Evolutionary conservation across 108 stramenopile genomes (phyloP).

Genomic region (Parietichytrium sp.): DNA sequence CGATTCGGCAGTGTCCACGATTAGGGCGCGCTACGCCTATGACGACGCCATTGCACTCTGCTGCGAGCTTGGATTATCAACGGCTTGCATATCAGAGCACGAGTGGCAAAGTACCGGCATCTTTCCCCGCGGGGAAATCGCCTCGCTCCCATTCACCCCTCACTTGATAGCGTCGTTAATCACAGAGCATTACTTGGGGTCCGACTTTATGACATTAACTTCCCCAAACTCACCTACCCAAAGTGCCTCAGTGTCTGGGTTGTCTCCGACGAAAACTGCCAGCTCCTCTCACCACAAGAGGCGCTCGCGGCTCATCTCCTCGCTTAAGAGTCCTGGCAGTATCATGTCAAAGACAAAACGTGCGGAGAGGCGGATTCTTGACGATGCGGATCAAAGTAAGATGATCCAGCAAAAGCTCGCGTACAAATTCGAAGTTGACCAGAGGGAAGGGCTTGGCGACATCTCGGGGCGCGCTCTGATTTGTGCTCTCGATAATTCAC

Average conservation of each 20-base stretch:
- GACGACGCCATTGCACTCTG: constrained; percentile 13
- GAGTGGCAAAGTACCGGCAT: constrained; percentile 21
- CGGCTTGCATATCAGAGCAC: not conserved
- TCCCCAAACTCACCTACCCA: not conserved
- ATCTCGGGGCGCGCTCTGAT: not conserved
- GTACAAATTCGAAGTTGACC: not conserved
- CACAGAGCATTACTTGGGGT: not conserved
- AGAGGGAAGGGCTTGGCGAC: not conserved
- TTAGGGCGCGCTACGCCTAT: not conserved
- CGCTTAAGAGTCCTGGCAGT: not conserved
- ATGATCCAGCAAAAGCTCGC: not conserved
- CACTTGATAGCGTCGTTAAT: constrained; percentile 1
- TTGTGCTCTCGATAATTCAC: not conserved
- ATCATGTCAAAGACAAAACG: constrained; percentile 26
- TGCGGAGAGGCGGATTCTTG: not conserved
- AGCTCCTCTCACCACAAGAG: not conserved
- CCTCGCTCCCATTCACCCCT: constrained; percentile 8
- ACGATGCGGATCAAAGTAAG: not conserved
- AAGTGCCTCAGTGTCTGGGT: too few species aligned
- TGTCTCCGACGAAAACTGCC: not conserved
- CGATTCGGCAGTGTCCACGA: constrained; percentile 9
- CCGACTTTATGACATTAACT: not conserved
- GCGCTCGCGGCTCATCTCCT: not conserved
- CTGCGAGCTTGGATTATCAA: not conserved
- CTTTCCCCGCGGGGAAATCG: not conserved